These are phyloP conservation scores for Prunus davidiana DNA, from an alignment of 306 rosid species.

Conservation along the genomic window DNA sequence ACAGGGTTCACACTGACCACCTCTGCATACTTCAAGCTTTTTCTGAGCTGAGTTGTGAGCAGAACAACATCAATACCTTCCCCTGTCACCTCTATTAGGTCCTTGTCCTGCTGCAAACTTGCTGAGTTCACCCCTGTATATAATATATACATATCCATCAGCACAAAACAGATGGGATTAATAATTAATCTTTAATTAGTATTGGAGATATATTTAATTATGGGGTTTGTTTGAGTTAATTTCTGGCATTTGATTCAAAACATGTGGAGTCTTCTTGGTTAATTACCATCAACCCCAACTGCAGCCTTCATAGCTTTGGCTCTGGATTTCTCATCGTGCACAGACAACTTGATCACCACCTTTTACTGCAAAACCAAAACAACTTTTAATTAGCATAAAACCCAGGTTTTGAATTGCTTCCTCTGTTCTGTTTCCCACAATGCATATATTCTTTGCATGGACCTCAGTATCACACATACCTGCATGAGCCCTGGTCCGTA, in stretches of 20 bases:
- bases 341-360: slow-evolving; percentile 38
- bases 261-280: not conserved
- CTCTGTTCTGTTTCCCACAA: not conserved
- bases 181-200: not conserved
- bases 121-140: slow-evolving; percentile 36
- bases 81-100: slow-evolving; percentile 41
- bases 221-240: not conserved
- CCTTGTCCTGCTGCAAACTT: slow-evolving; percentile 13
- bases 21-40: slow-evolving; percentile 34
- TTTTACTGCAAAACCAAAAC: slow-evolving; percentile 39
- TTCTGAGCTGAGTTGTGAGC: slow-evolving; percentile 38
- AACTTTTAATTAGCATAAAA: not conserved
- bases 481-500: not conserved
- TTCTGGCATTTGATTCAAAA: not conserved
- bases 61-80: slow-evolving; percentile 33
- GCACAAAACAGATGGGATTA: no score
- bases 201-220: not conserved
- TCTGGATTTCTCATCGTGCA: slow-evolving; percentile 29
- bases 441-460: not conserved
- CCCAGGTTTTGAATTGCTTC: not conserved
- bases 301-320: slow-evolving; percentile 40
- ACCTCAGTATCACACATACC: not conserved
- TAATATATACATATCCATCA: not conserved
- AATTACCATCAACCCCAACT: slow-evolving; percentile 39
- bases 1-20: slow-evolving; percentile 30